Percentiles rank a stretch among this genome's conserved stretches.
These are phyloP conservation scores for Leccinum subtestaceum DNA, from an alignment of 768 basidiomycete species.

Conservation along the genomic window DNA sequence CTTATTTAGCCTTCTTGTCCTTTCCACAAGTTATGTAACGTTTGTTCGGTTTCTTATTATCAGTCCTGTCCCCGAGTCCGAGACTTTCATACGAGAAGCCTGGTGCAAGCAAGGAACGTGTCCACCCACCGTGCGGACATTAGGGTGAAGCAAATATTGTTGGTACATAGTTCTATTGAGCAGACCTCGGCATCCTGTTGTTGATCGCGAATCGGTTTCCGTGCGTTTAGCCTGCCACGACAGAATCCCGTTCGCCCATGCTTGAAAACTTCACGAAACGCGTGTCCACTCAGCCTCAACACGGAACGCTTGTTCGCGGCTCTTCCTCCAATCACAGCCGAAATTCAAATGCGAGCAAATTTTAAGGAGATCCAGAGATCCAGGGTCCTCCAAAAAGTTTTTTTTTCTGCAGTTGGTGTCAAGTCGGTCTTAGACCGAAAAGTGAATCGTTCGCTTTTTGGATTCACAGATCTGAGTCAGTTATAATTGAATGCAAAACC, in stretches of 20 bases:
- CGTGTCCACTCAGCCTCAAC: not conserved
- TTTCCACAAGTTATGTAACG: not conserved
- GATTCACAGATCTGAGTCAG: too few relatives aligned
- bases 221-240: constrained; percentile 8
- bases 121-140: not conserved
- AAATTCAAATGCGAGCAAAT: too few relatives aligned
- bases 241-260: not conserved
- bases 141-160: constrained; percentile 5
- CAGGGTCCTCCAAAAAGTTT: too few relatives aligned
- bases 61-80: not conserved
- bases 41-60: not conserved
- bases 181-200: not conserved
- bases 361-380: too few relatives aligned
- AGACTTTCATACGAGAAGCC: not conserved
- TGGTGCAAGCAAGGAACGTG: not conserved
- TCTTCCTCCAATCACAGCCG: too few relatives aligned
- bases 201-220: constrained; percentile 15
- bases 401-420: too few relatives aligned
- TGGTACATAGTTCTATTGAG: constrained; percentile 4
- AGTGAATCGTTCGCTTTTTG: too few relatives aligned
- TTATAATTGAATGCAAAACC: not conserved
- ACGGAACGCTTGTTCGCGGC: too few relatives aligned
- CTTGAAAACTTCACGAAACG: not conserved
- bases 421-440: too few relatives aligned
- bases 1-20: not conserved